These are phyloP conservation scores for Eutypella sp. DNA, from an alignment of 2,329 filamentous ascomycete genomes.

Conservation along the genomic window DNA sequence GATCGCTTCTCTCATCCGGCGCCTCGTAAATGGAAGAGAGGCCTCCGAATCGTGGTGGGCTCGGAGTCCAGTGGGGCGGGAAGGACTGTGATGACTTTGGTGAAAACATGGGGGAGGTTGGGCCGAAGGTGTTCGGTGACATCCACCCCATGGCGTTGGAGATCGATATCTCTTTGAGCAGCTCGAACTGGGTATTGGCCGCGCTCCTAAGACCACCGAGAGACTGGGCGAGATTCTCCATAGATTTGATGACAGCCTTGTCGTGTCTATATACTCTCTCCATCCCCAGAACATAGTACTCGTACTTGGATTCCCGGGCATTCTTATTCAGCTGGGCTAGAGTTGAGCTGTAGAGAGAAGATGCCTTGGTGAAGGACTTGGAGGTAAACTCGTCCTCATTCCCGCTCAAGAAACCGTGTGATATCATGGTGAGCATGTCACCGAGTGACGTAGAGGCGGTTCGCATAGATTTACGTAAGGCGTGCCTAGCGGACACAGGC, in stretches of 20 bases:
- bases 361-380: slow-evolving; percentile 57
- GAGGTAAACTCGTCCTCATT: slow-evolving; percentile 72
- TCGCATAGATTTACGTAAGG: slow-evolving; percentile 69
- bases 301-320: slow-evolving; percentile 79
- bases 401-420: slow-evolving; percentile 77
- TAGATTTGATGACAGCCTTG: slow-evolving; percentile 72
- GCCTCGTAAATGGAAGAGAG: slow-evolving; percentile 60
- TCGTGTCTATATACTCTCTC: slow-evolving; percentile 77
- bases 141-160: slow-evolving; percentile 24
- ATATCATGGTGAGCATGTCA: slow-evolving; percentile 76
- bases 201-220: slow-evolving; percentile 88
- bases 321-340: slow-evolving; percentile 70
- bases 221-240: slow-evolving; percentile 81
- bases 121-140: slow-evolving; percentile 26
- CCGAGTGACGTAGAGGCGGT: slow-evolving; percentile 70
- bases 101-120: slow-evolving; percentile 26
- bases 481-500: slow-evolving; percentile 69
- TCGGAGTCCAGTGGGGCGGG: slow-evolving; percentile 27
- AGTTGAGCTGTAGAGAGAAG: slow-evolving; percentile 59
- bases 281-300: slow-evolving; percentile 77
- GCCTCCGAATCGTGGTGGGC: slow-evolving; percentile 35
- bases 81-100: slow-evolving; percentile 7
- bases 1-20: slow-evolving; percentile 51
- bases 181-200: slow-evolving; percentile 79
- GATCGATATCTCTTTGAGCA: slow-evolving; percentile 62